Conservation (phyloP, 257 asterid species). For the Nemophila menziesii region DNA sequence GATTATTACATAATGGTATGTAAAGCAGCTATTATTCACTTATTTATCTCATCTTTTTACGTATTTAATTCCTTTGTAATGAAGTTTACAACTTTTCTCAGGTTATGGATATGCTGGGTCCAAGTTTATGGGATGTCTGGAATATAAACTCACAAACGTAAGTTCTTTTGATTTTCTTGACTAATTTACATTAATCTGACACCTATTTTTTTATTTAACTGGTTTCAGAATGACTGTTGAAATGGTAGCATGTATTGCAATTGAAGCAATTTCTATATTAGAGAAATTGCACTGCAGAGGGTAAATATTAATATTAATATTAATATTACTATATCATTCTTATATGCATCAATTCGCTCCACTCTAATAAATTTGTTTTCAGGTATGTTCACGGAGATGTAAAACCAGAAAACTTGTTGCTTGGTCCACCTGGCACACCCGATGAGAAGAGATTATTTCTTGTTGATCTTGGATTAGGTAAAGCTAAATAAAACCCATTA, state of each 20-base stretch:
- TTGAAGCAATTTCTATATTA: slow-evolving; percentile 85
- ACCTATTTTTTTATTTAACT: not conserved
- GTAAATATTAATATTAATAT: slow-evolving; percentile 16
- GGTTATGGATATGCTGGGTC: slow-evolving; percentile 99
- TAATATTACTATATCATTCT: not conserved
- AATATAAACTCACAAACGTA: slow-evolving; percentile 57
- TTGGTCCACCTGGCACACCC: slow-evolving; percentile 66
- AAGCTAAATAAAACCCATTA: not conserved
- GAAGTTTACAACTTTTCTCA: slow-evolving; percentile 17
- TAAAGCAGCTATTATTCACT: not conserved
- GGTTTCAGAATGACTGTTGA: slow-evolving; percentile 72
- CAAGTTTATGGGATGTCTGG: slow-evolving; percentile 88
- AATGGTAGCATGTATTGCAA: slow-evolving; percentile 89
- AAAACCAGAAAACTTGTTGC: slow-evolving; percentile 71
- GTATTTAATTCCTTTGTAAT: not conserved
- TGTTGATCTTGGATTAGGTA: slow-evolving; percentile 75
- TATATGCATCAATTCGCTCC: not conserved
- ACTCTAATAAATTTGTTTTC: no score
- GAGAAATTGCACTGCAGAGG: slow-evolving; percentile 83
- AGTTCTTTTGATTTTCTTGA: slow-evolving; percentile 13
- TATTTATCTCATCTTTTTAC: not conserved
- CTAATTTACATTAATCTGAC: not conserved
- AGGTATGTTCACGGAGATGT: slow-evolving; percentile 77
- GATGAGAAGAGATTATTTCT: slow-evolving; percentile 66
- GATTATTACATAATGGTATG: slow-evolving; percentile 75